Evolutionary conservation across 805 yeast species (phyloP), one percentile per base, ranked within the genome.

Genomic region (Ogataea paradorogensis): DNA sequence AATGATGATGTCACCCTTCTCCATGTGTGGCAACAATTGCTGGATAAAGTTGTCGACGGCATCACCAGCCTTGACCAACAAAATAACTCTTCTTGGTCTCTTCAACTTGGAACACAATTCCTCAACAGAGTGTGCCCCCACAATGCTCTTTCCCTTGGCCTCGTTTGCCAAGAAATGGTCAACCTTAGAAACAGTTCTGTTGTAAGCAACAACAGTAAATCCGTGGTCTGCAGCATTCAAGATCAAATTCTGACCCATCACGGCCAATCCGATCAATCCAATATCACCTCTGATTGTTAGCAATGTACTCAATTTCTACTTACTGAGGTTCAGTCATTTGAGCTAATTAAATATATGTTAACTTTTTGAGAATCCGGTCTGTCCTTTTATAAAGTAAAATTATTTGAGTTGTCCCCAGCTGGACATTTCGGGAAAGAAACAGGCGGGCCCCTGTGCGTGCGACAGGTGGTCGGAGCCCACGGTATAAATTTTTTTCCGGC

Each of bases 231-330:
- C 99, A 62, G 95, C 95, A 71, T 91, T 91, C 55, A 91, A 78
- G 67, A 91, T 88, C 78, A 91, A 76, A 80, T 91, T 91, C 78
- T 86, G 95, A 71, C 99, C 99, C 99, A 91, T 91, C 56, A 91
- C 99, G 84, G 99, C 99, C 79, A 91, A 80, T 67, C 99, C 99
- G 64, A 93, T 90, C 68, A 91, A 86, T 71, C 97, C 99, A 69
- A 91, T 82, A 82, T 91, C 99, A 77, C 91, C 93, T 66, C 86
- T 80, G n/a, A 14, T 8, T 31, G 53, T 46, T 47, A 51, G 55
- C 38, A 9, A 18, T 9, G 18, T 13, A 7, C 21, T 26, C 25
- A 9, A 16, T 18, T 22, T 16, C 11, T 28, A 45, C 48, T 37
- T 40, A 45, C 48, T 38, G 40, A 34, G 48, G 40, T 40, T 45